Conservation (phyloP, 106 monocot species). For the Dendrobium huoshanense region DNA sequence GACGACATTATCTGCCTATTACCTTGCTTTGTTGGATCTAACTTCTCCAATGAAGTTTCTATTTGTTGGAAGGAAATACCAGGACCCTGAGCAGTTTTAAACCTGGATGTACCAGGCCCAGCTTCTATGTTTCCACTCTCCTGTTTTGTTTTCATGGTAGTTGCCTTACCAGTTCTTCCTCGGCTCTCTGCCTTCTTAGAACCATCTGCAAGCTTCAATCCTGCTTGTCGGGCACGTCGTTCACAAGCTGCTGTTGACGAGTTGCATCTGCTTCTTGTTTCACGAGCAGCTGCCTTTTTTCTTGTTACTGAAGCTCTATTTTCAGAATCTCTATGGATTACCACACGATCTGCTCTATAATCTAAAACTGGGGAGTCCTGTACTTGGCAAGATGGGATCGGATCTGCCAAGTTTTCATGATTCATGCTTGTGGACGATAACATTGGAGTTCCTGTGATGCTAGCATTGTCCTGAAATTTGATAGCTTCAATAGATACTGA, state of each 20-base stretch:
- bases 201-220: slow-evolving; percentile 26
- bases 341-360: slow-evolving; percentile 13
- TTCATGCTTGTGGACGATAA: slow-evolving; percentile 1
- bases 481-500: slow-evolving; percentile 17
- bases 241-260: slow-evolving; percentile 41
- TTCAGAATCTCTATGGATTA: slow-evolving; percentile 31
- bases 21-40: background rate
- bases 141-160: background rate
- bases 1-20: background rate
- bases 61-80: background rate
- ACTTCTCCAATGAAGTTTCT: background rate
- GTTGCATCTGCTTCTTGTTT: slow-evolving; percentile 44
- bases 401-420: slow-evolving; percentile 11
- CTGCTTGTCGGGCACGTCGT: slow-evolving; percentile 48
- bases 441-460: background rate
- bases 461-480: slow-evolving; percentile 11
- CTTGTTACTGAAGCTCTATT: slow-evolving; percentile 54
- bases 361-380: slow-evolving; percentile 14
- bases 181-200: slow-evolving; percentile 12
- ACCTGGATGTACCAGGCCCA: background rate
- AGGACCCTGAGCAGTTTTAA: background rate
- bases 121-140: slow-evolving; percentile 3
- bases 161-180: slow-evolving; percentile 6
- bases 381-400: slow-evolving; percentile 14
- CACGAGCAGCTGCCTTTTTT: slow-evolving; percentile 74